Percentiles rank a stretch among this genome's conserved stretches.
phyloP scores from a whole-genome alignment of 2,329 filamentous ascomycete genomes.

The Cordyceps farinosa region DNA sequence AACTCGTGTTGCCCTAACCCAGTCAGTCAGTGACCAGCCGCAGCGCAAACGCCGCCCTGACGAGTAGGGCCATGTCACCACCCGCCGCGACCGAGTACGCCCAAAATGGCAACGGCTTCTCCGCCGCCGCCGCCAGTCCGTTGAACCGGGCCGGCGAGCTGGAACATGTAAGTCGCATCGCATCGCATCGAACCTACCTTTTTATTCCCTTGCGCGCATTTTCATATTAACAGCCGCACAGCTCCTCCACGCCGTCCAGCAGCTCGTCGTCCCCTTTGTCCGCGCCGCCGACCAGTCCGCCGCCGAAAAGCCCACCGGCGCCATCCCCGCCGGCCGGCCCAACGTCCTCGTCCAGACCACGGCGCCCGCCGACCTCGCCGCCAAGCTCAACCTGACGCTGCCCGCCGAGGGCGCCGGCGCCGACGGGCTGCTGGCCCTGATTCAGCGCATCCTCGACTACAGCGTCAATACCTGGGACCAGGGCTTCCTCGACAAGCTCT shows the following conservation, averaged over 20 bases:
- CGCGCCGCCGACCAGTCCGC: conserved; percentile 63
- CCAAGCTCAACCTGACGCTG: conserved; percentile 56
- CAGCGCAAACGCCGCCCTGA: neutral
- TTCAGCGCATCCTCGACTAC: conserved; percentile 71
- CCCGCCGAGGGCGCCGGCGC: conserved; percentile 60
- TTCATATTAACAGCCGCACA: conserved; percentile 32
- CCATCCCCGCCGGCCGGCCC: conserved; percentile 39
- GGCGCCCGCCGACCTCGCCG: conserved; percentile 54
- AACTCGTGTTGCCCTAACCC: neutral
- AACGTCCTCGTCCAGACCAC: conserved; percentile 63
- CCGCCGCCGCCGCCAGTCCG: neutral
- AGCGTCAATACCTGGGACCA: conserved; percentile 99
- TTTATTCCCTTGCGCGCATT: too few species aligned
- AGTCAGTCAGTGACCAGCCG: neutral
- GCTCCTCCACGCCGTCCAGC: conserved; percentile 65
- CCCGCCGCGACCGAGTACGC: conserved; percentile 3
- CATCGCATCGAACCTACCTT: too few species aligned
- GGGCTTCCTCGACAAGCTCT: conserved; percentile 93
- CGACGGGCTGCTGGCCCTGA: conserved; percentile 67
- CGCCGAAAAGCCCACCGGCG: conserved; percentile 48
- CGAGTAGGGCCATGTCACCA: conserved; percentile 10
- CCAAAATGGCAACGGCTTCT: conserved; percentile 12
- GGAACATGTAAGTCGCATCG: conserved; percentile 46
- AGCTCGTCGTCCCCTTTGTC: conserved; percentile 68
- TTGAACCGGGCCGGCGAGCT: conserved; percentile 27